Conservation (phyloP, 495 filamentous ascomycete genomes). For the Neurospora hispaniola region DNA sequence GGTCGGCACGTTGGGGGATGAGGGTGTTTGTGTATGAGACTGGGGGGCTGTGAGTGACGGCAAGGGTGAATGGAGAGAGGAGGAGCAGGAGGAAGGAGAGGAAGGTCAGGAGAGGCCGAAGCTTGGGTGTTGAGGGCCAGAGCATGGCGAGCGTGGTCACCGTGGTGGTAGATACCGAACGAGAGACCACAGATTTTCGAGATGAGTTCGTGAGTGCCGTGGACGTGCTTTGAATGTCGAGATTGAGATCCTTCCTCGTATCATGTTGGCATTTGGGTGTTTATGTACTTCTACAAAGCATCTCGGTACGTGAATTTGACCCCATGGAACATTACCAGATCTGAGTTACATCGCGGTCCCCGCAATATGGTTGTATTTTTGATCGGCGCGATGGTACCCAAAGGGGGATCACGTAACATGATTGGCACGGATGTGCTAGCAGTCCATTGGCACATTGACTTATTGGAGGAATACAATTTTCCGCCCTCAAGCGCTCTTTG, state of each 20-base stretch:
- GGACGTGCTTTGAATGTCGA: neutral
- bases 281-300: neutral
- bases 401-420: neutral
- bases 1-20: conserved; percentile 17
- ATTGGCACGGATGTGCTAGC: neutral
- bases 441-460: neutral
- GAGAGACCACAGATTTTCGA: too few relatives aligned
- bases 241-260: neutral
- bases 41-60: conserved; percentile 4
- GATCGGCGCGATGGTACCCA: neutral
- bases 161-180: too few relatives aligned
- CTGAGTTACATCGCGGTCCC: neutral
- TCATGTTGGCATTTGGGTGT: too few relatives aligned
- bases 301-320: neutral
- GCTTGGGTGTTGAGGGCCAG: neutral
- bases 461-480: neutral
- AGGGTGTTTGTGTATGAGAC: conserved; percentile 18
- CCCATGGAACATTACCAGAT: neutral
- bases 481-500: too few relatives aligned
- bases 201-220: neutral
- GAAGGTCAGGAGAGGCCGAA: neutral
- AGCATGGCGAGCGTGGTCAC: neutral
- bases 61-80: neutral
- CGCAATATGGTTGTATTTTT: neutral
- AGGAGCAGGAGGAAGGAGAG: conserved; percentile 4